Evolutionary conservation across 352 stramenopile species (phyloP).

Genomic region (Halophytophthora batemanensis): DNA sequence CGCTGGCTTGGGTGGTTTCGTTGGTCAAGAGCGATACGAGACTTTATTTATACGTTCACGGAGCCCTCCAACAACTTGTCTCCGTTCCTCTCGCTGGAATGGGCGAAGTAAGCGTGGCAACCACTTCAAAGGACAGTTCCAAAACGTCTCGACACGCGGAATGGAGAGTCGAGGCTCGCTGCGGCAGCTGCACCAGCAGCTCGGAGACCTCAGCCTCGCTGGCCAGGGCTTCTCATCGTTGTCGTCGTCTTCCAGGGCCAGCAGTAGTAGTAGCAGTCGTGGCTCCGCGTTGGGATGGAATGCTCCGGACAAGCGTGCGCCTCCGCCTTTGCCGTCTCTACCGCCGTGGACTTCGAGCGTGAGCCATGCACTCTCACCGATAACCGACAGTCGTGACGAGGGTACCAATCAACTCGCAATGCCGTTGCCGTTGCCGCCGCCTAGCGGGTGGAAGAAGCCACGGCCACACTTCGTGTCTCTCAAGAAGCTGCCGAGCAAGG

Average conservation of each 20-base stretch:
- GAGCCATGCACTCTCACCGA: neutral
- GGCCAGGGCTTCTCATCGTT: conserved; percentile 8
- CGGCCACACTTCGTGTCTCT: conserved; percentile 52
- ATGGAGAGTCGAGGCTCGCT: conserved; percentile 51
- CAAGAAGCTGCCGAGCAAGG: conserved; percentile 30
- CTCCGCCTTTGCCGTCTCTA: conserved; percentile 45
- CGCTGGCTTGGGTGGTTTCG: too few species aligned
- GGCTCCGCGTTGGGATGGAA: conserved; percentile 13
- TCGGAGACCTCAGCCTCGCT: conserved; percentile 18
- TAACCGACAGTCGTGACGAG: conserved; percentile 17
- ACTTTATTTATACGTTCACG: too few species aligned
- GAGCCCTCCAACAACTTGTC: too few species aligned
- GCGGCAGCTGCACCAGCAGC: conserved; percentile 41
- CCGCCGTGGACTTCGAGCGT: conserved; percentile 36
- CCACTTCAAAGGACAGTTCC: too few species aligned
- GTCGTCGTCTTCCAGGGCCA: neutral
- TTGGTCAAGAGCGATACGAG: too few species aligned
- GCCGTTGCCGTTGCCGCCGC: conserved; percentile 3
- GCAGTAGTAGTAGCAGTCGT: conserved; percentile 9
- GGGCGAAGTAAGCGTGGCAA: too few species aligned
- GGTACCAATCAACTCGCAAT: conserved; percentile 2
- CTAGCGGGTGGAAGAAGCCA: conserved; percentile 36
- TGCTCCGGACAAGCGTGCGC: conserved; percentile 24
- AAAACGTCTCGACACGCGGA: neutral
- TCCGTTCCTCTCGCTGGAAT: too few species aligned